Conservation (phyloP, 371 early-diverging fungal genomes). For the Mortierella sp. region DNA sequence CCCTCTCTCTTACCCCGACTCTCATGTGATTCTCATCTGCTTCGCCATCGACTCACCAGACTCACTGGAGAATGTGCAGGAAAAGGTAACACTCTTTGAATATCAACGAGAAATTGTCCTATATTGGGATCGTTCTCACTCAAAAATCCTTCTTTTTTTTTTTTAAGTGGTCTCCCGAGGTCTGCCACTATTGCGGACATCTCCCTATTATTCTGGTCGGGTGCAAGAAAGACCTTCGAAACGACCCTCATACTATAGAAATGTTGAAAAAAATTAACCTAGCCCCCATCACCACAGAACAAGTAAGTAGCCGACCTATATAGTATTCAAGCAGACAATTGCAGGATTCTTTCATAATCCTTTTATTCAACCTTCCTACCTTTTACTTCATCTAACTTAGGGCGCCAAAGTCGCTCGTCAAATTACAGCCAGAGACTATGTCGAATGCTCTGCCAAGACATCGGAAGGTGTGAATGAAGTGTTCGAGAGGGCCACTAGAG, state of each 20-base stretch:
- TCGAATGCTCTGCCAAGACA: constrained; percentile 96
- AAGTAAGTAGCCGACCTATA: not conserved
- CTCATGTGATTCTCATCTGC: constrained; percentile 96
- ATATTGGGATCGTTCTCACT: too few relatives aligned
- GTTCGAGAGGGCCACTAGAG: constrained; percentile 92
- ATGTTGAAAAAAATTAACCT: not conserved
- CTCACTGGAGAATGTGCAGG: constrained; percentile 94
- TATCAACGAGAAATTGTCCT: too few relatives aligned
- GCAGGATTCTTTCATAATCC: too few relatives aligned
- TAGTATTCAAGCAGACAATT: too few relatives aligned
- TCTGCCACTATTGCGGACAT: constrained; percentile 88
- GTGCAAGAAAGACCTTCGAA: constrained; percentile 93
- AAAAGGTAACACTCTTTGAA: constrained; percentile 72
- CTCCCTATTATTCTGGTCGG: constrained; percentile 92
- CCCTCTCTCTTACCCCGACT: constrained; percentile 95
- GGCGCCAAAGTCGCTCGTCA: constrained; percentile 79
- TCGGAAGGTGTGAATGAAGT: constrained; percentile 95
- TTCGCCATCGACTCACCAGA: constrained; percentile 94
- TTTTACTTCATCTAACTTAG: constrained; percentile 50
- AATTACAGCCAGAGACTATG: constrained; percentile 91
- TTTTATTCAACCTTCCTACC: not conserved
- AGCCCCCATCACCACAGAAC: not conserved
- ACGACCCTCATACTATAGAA: constrained; percentile 62
- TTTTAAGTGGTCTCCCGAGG: constrained; percentile 92
- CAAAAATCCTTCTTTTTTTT: constrained; percentile 2